phyloP scores from a whole-genome alignment of 352 stramenopile genomes.

The Blastocystis sp. region DNA sequence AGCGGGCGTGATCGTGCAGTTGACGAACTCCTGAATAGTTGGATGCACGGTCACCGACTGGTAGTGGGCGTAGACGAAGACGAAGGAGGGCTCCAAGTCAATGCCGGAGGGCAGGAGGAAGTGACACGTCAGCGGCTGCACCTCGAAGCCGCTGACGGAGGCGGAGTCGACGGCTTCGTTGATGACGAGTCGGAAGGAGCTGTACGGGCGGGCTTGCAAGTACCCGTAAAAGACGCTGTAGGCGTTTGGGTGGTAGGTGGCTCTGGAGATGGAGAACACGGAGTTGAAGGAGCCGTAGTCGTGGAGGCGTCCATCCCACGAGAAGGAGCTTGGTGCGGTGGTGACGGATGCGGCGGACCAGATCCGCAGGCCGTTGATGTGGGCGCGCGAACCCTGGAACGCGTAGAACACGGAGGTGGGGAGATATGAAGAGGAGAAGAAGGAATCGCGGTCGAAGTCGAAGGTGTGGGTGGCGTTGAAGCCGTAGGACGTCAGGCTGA shows the following conservation, averaged over 20 bases:
- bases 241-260: not conserved
- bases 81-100: not conserved
- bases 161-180: constrained; percentile 12
- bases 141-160: not conserved
- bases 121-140: constrained; percentile 11
- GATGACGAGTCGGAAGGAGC: constrained; percentile 7
- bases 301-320: not conserved
- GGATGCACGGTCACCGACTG: not conserved
- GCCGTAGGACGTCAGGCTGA: not conserved
- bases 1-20: constrained; percentile 9
- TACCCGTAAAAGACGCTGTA: not conserved
- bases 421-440: too few relatives aligned
- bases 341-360: not conserved
- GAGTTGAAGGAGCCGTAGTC: not conserved
- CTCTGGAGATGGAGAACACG: not conserved
- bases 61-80: not conserved
- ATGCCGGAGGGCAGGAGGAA: not conserved
- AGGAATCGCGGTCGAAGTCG: not conserved
- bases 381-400: not conserved
- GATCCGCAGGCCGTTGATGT: constrained; percentile 1
- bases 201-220: constrained; percentile 16
- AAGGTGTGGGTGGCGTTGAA: not conserved
- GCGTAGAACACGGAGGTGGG: not conserved
- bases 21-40: not conserved
- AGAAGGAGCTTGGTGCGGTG: not conserved